A percentile compares a stretch with the other conserved stretches of the same genome.
Conservation (phyloP, 306 rosid species). For the Quercus variabilis region DNA sequence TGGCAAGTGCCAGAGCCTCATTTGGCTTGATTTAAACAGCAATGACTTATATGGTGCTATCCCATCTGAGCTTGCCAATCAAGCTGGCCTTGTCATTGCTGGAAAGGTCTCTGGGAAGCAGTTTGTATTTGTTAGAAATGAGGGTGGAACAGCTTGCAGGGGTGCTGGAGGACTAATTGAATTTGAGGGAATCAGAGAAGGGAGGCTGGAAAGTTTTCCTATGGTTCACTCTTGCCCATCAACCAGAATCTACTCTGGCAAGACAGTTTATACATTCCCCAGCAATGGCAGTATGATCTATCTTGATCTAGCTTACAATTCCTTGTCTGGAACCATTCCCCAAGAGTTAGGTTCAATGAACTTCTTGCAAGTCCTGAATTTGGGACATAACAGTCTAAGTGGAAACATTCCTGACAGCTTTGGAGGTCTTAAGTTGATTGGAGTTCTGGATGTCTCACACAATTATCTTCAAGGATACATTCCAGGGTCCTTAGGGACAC, state of each 20-base stretch:
- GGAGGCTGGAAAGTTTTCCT: conserved; percentile 53
- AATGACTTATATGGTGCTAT: conserved; percentile 49
- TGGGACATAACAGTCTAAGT: conserved; percentile 60
- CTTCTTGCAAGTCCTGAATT: conserved; percentile 61
- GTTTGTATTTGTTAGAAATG: conserved; percentile 75
- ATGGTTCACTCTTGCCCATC: conserved; percentile 63
- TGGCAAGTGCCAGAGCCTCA: conserved; percentile 54
- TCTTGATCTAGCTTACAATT: conserved; percentile 72
- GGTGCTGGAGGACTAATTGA: conserved; percentile 82
- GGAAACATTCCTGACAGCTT: conserved; percentile 65
- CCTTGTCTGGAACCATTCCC: conserved; percentile 57
- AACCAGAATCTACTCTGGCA: conserved; percentile 68
- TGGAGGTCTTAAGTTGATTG: conserved; percentile 51
- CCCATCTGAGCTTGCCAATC: conserved; percentile 53
- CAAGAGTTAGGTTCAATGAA: conserved; percentile 41
- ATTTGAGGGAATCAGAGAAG: conserved; percentile 53
- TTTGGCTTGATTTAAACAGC: conserved; percentile 74
- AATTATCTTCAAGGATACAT: conserved; percentile 54
- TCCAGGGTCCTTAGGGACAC: conserved; percentile 56
- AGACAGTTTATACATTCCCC: conserved; percentile 51
- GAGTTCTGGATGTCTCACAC: conserved; percentile 76
- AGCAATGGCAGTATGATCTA: conserved; percentile 60
- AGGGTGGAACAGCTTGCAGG: conserved; percentile 72
- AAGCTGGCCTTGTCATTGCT: conserved; percentile 55
- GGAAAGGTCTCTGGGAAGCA: conserved; percentile 73